Conservation (phyloP, 352 stramenopile species). For the Achlya hypogyna region DNA sequence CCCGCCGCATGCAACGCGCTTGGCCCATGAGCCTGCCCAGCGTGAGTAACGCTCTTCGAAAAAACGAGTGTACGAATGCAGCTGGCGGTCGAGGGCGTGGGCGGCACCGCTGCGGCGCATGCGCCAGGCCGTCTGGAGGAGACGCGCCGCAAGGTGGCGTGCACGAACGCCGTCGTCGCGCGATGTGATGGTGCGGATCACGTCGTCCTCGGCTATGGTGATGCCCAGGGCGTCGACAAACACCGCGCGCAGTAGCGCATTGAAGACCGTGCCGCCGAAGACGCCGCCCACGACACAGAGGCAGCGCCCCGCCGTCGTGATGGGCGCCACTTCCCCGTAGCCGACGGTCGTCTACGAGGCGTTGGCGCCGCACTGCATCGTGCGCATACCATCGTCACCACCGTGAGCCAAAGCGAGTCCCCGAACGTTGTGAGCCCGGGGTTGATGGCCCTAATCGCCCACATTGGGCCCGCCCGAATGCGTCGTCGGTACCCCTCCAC, state of each 20-base stretch:
- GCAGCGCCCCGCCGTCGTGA: background rate
- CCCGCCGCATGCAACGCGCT: background rate
- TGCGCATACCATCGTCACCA: slow-evolving; percentile 14
- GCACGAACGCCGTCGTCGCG: background rate
- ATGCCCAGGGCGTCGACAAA: slow-evolving; percentile 1
- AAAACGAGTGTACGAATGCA: background rate
- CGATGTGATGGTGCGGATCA: slow-evolving; percentile 2
- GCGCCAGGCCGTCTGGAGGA: slow-evolving; percentile 3
- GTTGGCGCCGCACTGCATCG: background rate
- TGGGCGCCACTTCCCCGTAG: background rate
- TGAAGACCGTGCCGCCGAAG: background rate
- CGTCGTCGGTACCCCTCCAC: background rate
- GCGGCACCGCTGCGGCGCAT: background rate
- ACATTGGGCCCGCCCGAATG: background rate
- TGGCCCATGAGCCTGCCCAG: background rate
- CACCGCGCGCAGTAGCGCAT: background rate
- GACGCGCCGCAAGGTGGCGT: background rate
- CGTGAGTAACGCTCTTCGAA: background rate
- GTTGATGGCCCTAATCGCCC: background rate
- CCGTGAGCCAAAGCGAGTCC: background rate
- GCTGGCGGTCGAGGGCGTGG: background rate
- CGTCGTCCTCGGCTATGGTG: background rate
- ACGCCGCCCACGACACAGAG: background rate
- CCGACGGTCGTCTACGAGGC: background rate
- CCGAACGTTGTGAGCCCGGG: background rate